Evolutionary conservation across 805 yeast genomes (phyloP), one percentile per base, ranked within the genome.

Genomic region (Myxozyma sirexii): DNA sequence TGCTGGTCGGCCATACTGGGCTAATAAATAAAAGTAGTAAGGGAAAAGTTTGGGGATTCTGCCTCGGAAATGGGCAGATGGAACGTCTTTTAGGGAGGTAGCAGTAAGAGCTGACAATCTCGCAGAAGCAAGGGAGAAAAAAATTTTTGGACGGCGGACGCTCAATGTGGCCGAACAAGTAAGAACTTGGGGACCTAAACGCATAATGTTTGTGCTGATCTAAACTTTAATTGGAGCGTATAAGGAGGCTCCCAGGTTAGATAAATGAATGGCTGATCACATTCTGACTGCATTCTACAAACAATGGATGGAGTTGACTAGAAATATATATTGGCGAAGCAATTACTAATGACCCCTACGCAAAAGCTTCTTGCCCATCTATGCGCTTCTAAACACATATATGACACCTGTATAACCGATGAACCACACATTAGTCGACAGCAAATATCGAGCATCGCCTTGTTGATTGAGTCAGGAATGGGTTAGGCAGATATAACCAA

Each of bases 1-100:
- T 55, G 59, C 51, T 47, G 59, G 57, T 62, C 66, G 43, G 66
- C 66, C 66, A 62, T 62, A 51, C 41, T 61, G 60, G 53, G 54
- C 49, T n/a, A 33, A 10, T 15, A 37, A 23, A 12, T 3, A 48
- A 12, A 35, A 24, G n/a, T 23, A 19, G 17, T 5, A 12, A 15
- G 33, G 37, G 15, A 24, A 15, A 3, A 37, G 37, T 10, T 23
- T 21, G 35, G 26, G 31, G 33, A n/a, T n/a, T 29, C 37, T 39
- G 50, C 26, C 46, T 19, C 7, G 35, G 41, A 39, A 21, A 38
- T 15, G 10, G n/a, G 53, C 44, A 48, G 43, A 37, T 29, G 42
- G 33, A 38, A 38, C 10, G n/a, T n/a, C 38, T 19, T 17, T 26
- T 23, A 42, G 41, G 29, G 38, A 31, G 31, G 29, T 29, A 37